Percentiles rank a stretch among this genome's conserved stretches.
These are phyloP conservation scores for Tolypocladium pustulatum DNA, from an alignment of 2,329 filamentous ascomycete species.

Conservation along the genomic window DNA sequence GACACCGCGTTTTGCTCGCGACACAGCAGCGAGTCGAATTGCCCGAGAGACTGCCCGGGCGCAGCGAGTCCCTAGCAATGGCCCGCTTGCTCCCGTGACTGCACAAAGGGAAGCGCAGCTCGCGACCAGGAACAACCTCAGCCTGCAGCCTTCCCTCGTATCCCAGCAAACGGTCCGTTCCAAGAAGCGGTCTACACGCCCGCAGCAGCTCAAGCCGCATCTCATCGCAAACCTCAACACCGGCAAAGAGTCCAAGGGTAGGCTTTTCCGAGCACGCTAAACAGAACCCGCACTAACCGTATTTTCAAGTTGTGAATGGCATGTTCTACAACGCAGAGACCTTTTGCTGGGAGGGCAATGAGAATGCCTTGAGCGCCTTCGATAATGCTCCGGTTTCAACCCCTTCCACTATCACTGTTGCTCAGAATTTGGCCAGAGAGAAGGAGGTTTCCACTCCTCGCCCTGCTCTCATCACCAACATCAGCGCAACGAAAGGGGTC, in stretches of 20 bases:
- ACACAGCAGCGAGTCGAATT: slow-evolving; percentile 55
- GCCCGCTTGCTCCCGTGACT: slow-evolving; percentile 42
- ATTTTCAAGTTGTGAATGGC: slow-evolving; percentile 63
- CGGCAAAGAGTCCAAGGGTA: slow-evolving; percentile 71
- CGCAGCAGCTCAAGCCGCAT: slow-evolving; percentile 66
- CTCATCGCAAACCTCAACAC: slow-evolving; percentile 76
- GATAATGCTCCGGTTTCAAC: slow-evolving; percentile 49
- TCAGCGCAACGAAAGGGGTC: slow-evolving; percentile 72
- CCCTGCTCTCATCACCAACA: slow-evolving; percentile 82
- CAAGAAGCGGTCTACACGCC: slow-evolving; percentile 46
- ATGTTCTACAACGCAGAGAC: slow-evolving; percentile 91
- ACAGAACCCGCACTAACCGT: slow-evolving; percentile 16
- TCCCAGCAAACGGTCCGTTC: slow-evolving; percentile 34
- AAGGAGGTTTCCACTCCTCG: slow-evolving; percentile 50
- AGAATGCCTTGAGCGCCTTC: slow-evolving; percentile 72
- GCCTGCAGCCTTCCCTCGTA: slow-evolving; percentile 25
- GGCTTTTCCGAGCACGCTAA: slow-evolving; percentile 20
- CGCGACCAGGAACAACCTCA: slow-evolving; percentile 36
- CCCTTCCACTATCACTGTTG: slow-evolving; percentile 31
- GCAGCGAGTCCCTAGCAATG: slow-evolving; percentile 44
- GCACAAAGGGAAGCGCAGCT: slow-evolving; percentile 45
- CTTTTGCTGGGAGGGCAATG: slow-evolving; percentile 92
- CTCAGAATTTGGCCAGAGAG: slow-evolving; percentile 37
- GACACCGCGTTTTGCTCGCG: slow-evolving; percentile 52
- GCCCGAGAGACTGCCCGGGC: slow-evolving; percentile 52